These are phyloP conservation scores for Prunella vulgaris DNA, from an alignment of 257 asterid genomes.

Conservation along the genomic window DNA sequence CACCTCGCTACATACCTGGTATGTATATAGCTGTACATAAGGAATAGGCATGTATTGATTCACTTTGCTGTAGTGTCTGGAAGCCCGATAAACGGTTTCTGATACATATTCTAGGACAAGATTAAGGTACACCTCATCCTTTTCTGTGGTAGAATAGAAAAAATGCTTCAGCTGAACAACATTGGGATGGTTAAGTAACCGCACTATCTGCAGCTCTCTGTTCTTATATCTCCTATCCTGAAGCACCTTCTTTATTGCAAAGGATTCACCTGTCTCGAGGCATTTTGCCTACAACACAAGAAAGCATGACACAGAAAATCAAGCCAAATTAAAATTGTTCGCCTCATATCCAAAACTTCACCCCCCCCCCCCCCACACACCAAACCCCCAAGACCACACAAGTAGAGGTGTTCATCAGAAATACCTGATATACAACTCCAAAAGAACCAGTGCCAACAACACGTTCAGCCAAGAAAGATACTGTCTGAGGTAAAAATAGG, in stretches of 20 bases:
- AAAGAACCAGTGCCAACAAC: slow-evolving; percentile 66
- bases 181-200: slow-evolving; percentile 68
- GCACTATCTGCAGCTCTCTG: slow-evolving; percentile 78
- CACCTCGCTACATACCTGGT: slow-evolving; percentile 51
- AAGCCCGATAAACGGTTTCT: slow-evolving; percentile 77
- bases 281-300: slow-evolving; percentile 63
- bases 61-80: slow-evolving; percentile 70
- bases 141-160: slow-evolving; percentile 78
- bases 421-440: slow-evolving; percentile 88
- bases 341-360: not conserved
- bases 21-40: slow-evolving; percentile 70
- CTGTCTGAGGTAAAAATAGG: slow-evolving; percentile 42
- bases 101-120: slow-evolving; percentile 80
- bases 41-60: slow-evolving; percentile 71
- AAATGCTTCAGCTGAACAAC: slow-evolving; percentile 71
- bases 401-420: not conserved
- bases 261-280: slow-evolving; percentile 70
- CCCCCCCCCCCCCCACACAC: not conserved
- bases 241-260: slow-evolving; percentile 88
- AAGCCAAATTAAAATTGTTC: not conserved
- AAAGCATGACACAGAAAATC: not conserved
- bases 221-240: slow-evolving; percentile 95
- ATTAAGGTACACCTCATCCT: slow-evolving; percentile 79
- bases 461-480: slow-evolving; percentile 70
- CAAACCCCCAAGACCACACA: too few species aligned